Evolutionary conservation across 805 yeast genomes (phyloP).

Genomic region (Zygoascus tannicola): DNA sequence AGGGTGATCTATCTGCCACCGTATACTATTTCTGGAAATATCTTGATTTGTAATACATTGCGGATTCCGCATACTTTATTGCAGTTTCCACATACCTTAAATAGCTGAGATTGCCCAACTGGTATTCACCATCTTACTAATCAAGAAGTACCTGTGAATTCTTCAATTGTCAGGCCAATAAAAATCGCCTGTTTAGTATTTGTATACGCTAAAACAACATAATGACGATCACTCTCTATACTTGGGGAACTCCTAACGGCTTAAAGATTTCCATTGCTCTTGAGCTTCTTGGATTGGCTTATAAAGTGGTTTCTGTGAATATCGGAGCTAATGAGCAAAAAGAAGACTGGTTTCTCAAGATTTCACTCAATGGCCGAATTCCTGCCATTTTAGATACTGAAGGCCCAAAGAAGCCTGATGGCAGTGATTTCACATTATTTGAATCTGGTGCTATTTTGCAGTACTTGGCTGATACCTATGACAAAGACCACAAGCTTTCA

Average conservation of each 20-base stretch:
- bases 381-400: constrained; percentile 39
- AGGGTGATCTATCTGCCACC: too few relatives aligned
- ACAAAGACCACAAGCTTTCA: constrained; percentile 39
- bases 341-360: constrained; percentile 35
- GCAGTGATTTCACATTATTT: constrained; percentile 37
- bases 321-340: constrained; percentile 39
- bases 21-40: too few relatives aligned
- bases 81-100: too few relatives aligned
- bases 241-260: constrained; percentile 37
- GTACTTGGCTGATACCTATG: constrained; percentile 53
- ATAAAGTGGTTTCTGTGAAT: constrained; percentile 34
- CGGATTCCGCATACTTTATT: too few relatives aligned
- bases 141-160: too few relatives aligned
- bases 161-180: too few relatives aligned
- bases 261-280: constrained; percentile 31
- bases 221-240: constrained; percentile 33
- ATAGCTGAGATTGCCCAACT: too few relatives aligned
- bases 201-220: too few relatives aligned
- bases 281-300: constrained; percentile 27
- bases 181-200: too few relatives aligned
- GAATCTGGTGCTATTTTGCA: constrained; percentile 56
- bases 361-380: constrained; percentile 54
- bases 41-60: too few relatives aligned
- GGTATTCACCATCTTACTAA: too few relatives aligned
- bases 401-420: constrained; percentile 24